Evolutionary conservation across 169 alveolate genomes (phyloP).

Genomic region (Plasmodium inui): DNA sequence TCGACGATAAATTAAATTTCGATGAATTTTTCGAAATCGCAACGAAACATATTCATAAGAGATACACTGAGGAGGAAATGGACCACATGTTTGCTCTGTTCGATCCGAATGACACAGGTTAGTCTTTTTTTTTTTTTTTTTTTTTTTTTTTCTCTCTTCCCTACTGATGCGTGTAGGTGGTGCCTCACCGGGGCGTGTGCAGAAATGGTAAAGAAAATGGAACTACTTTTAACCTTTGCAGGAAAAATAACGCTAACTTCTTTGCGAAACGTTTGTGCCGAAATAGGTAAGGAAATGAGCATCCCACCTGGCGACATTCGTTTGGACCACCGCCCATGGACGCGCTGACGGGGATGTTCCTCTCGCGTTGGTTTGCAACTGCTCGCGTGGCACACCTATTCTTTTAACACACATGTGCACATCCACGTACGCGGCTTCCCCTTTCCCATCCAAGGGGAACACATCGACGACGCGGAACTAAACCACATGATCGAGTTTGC

Average conservation of each 20-base stretch:
- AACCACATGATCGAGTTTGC: constrained; percentile 66
- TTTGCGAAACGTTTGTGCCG: constrained; percentile 34
- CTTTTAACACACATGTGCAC: not conserved
- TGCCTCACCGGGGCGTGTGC: not conserved
- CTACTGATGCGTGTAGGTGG: not conserved
- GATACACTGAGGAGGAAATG: constrained; percentile 67
- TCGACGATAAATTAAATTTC: constrained; percentile 57
- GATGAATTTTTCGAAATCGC: constrained; percentile 74
- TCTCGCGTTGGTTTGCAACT: not conserved
- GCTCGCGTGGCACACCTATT: not conserved
- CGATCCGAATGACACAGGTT: constrained; percentile 73
- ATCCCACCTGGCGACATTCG: not conserved
- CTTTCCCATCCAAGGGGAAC: constrained; percentile 28
- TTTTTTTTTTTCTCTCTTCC: no score
- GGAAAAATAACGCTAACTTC: constrained; percentile 44
- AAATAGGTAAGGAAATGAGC: constrained; percentile 26
- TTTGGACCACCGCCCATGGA: not conserved
- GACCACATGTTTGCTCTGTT: constrained; percentile 54
- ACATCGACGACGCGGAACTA: constrained; percentile 32
- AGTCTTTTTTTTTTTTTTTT: not conserved
- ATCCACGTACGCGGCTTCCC: not conserved
- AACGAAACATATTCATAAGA: constrained; percentile 49
- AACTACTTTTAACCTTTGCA: not conserved
- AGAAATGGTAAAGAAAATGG: not conserved
- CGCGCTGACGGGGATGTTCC: not conserved